Conservation (phyloP, 768 basidiomycete species). For the Pleurotus salmoneostramineus region DNA sequence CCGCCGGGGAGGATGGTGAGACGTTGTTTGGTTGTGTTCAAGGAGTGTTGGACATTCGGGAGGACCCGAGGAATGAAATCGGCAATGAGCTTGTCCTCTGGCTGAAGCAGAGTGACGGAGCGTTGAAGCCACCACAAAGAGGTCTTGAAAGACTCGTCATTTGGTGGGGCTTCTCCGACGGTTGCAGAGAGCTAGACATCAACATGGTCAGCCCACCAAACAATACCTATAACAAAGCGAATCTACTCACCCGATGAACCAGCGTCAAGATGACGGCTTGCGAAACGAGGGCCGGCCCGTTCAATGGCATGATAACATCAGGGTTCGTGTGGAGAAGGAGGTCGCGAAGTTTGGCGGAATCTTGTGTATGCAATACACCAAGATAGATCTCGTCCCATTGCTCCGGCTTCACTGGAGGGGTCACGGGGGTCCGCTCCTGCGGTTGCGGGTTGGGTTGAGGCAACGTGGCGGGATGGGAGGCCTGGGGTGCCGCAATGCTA, state of each 20-base stretch:
- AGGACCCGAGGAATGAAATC: slow-evolving; percentile 81
- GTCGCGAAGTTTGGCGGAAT: slow-evolving; percentile 69
- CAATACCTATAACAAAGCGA: too few relatives aligned
- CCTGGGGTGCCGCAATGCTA: slow-evolving; percentile 73
- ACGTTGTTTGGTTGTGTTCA: slow-evolving; percentile 78
- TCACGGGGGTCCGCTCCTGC: slow-evolving; percentile 22
- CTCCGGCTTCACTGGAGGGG: slow-evolving; percentile 57
- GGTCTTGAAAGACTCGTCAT: slow-evolving; percentile 78
- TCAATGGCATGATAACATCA: slow-evolving; percentile 76
- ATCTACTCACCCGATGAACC: slow-evolving; percentile 66
- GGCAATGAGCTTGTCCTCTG: slow-evolving; percentile 79
- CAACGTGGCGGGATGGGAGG: slow-evolving; percentile 73
- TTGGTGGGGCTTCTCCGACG: slow-evolving; percentile 71
- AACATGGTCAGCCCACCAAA: slow-evolving; percentile 1
- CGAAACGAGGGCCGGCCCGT: slow-evolving; percentile 64
- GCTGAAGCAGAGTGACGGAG: slow-evolving; percentile 63
- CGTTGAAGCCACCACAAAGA: slow-evolving; percentile 88
- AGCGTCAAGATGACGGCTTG: slow-evolving; percentile 84
- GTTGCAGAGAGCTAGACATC: slow-evolving; percentile 60
- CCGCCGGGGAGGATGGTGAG: slow-evolving; percentile 74
- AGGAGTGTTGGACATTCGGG: slow-evolving; percentile 71
- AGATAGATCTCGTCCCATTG: slow-evolving; percentile 87
- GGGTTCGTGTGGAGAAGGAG: slow-evolving; percentile 71
- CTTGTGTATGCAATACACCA: slow-evolving; percentile 71
- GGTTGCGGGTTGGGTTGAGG: slow-evolving; percentile 45